Conservation (phyloP, 768 basidiomycete species). For the Cyclocybe cylindracea region DNA sequence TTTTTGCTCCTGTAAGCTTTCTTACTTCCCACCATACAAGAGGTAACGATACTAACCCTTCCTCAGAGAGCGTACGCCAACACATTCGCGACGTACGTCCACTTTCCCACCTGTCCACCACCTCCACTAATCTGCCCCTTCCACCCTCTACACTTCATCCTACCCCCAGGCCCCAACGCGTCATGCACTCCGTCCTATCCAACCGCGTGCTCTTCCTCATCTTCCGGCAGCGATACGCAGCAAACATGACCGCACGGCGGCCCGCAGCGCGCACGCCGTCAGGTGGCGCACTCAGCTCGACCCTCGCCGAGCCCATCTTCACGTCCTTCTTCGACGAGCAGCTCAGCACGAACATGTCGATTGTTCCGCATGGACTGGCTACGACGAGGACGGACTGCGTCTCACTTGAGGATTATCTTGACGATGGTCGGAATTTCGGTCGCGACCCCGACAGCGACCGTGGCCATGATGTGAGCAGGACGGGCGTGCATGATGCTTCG, state of each 20-base stretch:
- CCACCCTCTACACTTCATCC: no score
- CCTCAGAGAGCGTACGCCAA: conserved; percentile 31
- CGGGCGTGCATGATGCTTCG: no score
- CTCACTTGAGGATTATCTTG: no score
- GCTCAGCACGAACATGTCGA: conserved; percentile 11
- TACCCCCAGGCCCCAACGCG: conserved; percentile 33
- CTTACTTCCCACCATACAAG: neutral
- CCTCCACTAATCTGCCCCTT: no score
- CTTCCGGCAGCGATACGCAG: conserved; percentile 23
- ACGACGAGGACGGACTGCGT: no score
- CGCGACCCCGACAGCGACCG: no score
- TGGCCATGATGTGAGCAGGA: no score
- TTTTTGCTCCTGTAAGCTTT: conserved; percentile 27
- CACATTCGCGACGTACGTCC: conserved; percentile 38
- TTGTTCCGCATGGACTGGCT: neutral
- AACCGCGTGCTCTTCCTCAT: conserved; percentile 40
- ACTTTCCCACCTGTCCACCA: neutral
- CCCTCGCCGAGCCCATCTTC: conserved; percentile 6
- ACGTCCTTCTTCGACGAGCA: conserved; percentile 17
- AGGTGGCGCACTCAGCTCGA: neutral
- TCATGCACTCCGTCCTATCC: conserved; percentile 39
- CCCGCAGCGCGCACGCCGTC: neutral
- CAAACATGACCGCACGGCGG: conserved; percentile 9
- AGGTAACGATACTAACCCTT: neutral
- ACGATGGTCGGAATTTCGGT: no score